These are phyloP conservation scores for Phaeotremella skinneri DNA, from an alignment of 768 basidiomycete species.

Conservation along the genomic window DNA sequence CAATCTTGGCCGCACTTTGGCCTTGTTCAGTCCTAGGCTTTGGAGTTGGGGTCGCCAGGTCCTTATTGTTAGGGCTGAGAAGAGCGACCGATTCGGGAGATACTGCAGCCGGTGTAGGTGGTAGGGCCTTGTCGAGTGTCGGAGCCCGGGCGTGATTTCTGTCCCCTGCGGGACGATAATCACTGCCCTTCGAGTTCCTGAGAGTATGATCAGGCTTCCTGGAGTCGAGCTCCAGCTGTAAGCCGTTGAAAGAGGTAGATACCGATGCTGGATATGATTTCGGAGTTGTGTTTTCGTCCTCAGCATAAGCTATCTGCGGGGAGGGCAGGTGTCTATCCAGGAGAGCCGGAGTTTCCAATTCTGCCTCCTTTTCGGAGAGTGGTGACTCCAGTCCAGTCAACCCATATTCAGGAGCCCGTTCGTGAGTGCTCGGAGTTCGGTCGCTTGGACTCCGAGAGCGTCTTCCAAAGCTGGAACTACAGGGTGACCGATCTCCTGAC, in stretches of 20 bases:
- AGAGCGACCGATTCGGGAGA: not conserved
- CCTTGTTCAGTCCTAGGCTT: not conserved
- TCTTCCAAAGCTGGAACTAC: not conserved
- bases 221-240: too few species aligned
- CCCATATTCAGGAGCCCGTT: not conserved
- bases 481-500: not conserved
- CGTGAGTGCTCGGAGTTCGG: not conserved
- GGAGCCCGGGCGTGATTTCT: not conserved
- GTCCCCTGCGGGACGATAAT: too few species aligned
- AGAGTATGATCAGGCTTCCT: too few species aligned
- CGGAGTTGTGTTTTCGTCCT: too few species aligned
- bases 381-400: not conserved
- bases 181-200: too few species aligned
- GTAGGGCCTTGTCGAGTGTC: conserved; percentile 10
- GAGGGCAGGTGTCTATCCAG: not conserved
- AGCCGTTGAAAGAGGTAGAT: too few species aligned
- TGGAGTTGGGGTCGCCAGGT: not conserved
- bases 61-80: not conserved
- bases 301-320: not conserved
- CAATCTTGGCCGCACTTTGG: conserved; percentile 2
- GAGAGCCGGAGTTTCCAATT: not conserved
- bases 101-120: conserved; percentile 3
- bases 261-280: too few species aligned
- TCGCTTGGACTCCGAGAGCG: not conserved
- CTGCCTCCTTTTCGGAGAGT: not conserved